These are phyloP conservation scores for Candolleomyces efflorescens DNA, from an alignment of 768 basidiomycete species.

Conservation along the genomic window DNA sequence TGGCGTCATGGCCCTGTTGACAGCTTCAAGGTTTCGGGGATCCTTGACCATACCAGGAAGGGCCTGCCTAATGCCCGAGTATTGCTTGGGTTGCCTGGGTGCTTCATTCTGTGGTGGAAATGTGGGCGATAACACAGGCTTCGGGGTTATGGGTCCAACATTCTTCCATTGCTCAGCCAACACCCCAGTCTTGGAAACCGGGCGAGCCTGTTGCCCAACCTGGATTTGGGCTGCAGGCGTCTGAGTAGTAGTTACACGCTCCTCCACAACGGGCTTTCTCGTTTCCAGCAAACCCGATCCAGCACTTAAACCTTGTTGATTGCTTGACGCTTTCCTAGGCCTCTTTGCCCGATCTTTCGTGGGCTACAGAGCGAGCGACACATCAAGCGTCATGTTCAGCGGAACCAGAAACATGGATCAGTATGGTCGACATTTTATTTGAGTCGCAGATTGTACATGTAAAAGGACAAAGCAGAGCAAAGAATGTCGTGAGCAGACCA, in stretches of 20 bases:
- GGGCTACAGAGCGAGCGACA: conserved; percentile 40
- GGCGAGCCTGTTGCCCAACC: not conserved
- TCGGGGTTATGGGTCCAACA: conserved; percentile 5
- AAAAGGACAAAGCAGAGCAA: conserved; percentile 21
- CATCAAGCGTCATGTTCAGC: conserved; percentile 13
- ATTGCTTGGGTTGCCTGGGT: not conserved
- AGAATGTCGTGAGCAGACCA: conserved; percentile 43
- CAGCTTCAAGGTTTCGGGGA: not conserved
- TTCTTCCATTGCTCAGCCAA: conserved; percentile 3
- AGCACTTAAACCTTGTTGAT: not conserved
- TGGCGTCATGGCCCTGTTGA: not conserved
- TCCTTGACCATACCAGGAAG: conserved; percentile 9
- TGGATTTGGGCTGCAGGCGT: no score
- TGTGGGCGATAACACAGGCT: not conserved
- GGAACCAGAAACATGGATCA: conserved; percentile 3
- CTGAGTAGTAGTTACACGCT: not conserved
- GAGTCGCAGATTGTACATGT: conserved; percentile 19
- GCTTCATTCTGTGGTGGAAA: not conserved
- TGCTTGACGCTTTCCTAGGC: conserved; percentile 46
- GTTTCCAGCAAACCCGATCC: not conserved
- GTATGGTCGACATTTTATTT: conserved; percentile 15
- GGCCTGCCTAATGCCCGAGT: conserved; percentile 6
- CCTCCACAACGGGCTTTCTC: not conserved
- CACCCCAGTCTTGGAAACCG: conserved; percentile 5
- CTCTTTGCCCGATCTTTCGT: conserved; percentile 72